Evolutionary conservation across 192 early-diverging fungal species (phyloP).

Genomic region (Paraglomus occultum): DNA sequence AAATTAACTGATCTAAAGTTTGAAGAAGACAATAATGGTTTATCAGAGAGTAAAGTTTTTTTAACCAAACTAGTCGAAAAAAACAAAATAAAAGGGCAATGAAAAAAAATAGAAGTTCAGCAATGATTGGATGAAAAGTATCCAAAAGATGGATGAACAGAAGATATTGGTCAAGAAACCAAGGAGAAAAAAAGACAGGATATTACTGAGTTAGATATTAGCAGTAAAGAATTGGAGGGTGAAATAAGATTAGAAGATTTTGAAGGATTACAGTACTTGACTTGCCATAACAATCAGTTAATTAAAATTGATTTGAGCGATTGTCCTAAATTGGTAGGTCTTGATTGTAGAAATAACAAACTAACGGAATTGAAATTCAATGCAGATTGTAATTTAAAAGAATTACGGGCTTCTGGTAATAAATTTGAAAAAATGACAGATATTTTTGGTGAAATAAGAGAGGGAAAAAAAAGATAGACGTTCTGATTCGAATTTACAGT

Average conservation of each 20-base stretch:
- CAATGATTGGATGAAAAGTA: background rate
- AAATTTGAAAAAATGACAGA: no score
- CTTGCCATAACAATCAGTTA: background rate
- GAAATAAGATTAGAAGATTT: background rate
- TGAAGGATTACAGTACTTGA: background rate
- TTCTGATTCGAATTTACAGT: no score
- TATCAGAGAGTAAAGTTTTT: no score
- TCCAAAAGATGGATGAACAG: background rate
- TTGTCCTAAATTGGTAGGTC: background rate
- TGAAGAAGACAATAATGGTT: no score
- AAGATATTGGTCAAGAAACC: background rate
- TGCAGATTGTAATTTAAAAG: no score
- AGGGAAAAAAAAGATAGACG: no score
- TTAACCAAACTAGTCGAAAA: no score
- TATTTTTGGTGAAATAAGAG: no score
- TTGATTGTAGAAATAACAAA: background rate
- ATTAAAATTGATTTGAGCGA: conserved; percentile 1
- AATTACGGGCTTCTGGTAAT: no score
- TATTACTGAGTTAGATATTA: background rate
- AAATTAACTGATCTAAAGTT: no score
- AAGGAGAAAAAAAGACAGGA: background rate
- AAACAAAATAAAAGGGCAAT: no score
- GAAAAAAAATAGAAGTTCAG: background rate
- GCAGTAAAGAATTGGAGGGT: background rate
- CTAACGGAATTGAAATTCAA: no score